phyloP scores from a whole-genome alignment of 176 grass and related monocot genomes.

The Puccinellia tenuiflora region DNA sequence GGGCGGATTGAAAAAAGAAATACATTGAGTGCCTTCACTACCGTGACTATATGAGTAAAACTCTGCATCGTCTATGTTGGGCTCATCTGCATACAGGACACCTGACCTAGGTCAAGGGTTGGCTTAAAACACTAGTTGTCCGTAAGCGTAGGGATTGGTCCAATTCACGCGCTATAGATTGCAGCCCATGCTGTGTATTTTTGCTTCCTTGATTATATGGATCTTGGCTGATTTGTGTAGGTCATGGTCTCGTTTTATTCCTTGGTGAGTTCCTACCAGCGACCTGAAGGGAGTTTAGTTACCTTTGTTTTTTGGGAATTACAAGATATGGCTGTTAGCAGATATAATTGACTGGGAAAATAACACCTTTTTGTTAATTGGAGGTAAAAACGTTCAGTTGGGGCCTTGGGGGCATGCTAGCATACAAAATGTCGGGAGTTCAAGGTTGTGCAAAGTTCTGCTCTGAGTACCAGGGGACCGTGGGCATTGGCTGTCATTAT shows the following conservation, averaged over 20 bases:
- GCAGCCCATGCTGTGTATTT: background rate
- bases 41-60: background rate
- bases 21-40: background rate
- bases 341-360: background rate
- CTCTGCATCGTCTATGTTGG: background rate
- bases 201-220: background rate
- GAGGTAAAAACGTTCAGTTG: background rate
- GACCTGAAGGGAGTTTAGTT: background rate
- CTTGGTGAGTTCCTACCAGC: background rate
- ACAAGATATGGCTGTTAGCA: background rate
- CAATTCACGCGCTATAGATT: background rate
- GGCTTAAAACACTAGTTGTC: background rate
- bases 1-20: background rate
- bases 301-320: background rate
- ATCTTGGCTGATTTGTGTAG: background rate
- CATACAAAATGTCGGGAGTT: background rate
- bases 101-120: background rate
- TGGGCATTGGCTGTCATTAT: background rate
- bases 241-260: background rate
- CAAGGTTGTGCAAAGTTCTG: background rate
- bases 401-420: background rate
- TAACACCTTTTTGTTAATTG: background rate
- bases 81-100: background rate
- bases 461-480: background rate
- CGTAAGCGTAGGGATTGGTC: conserved; percentile 10